Evolutionary conservation across 2,329 filamentous ascomycete genomes (phyloP).

Genomic region (Cladosporium sp.): DNA sequence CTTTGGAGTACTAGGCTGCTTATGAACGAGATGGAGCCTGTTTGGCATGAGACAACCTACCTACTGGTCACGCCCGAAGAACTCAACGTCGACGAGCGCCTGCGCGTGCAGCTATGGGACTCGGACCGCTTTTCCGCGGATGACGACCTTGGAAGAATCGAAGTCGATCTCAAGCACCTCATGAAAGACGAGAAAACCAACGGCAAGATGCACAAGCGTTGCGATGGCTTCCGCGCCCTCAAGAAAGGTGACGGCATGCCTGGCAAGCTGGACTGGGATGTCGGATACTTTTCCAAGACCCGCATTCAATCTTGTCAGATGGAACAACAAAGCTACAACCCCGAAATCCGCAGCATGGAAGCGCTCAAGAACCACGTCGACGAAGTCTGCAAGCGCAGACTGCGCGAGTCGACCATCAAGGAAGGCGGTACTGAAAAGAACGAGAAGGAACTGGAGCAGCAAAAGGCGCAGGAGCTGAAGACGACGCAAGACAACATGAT

Average conservation of each 20-base stretch:
- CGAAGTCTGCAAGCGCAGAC: slow-evolving; percentile 54
- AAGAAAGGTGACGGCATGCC: slow-evolving; percentile 65
- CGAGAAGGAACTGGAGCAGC: slow-evolving; percentile 59
- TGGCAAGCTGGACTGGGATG: slow-evolving; percentile 63
- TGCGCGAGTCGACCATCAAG: slow-evolving; percentile 60
- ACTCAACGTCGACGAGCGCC: slow-evolving; percentile 65
- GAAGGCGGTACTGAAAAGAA: slow-evolving; percentile 40
- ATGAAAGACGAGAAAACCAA: slow-evolving; percentile 58
- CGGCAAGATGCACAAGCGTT: slow-evolving; percentile 58
- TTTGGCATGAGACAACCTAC: slow-evolving; percentile 67
- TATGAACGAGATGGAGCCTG: slow-evolving; percentile 60
- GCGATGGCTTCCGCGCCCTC: slow-evolving; percentile 62
- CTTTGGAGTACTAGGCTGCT: slow-evolving; percentile 64
- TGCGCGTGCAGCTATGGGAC: slow-evolving; percentile 71
- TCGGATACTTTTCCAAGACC: slow-evolving; percentile 68
- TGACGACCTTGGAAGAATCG: slow-evolving; percentile 70
- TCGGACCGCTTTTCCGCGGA: slow-evolving; percentile 69
- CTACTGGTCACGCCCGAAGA: slow-evolving; percentile 68
- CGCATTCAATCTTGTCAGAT: slow-evolving; percentile 61
- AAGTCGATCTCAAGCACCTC: slow-evolving; percentile 61
- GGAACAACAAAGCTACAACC: slow-evolving; percentile 56
- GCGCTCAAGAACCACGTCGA: slow-evolving; percentile 57
- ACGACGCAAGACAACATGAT: slow-evolving; percentile 57
- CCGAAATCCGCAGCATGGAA: slow-evolving; percentile 53
- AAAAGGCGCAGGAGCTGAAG: slow-evolving; percentile 64